phyloP scores from a whole-genome alignment of 2,329 filamentous ascomycete genomes.

The Elsinoe batatas region DNA sequence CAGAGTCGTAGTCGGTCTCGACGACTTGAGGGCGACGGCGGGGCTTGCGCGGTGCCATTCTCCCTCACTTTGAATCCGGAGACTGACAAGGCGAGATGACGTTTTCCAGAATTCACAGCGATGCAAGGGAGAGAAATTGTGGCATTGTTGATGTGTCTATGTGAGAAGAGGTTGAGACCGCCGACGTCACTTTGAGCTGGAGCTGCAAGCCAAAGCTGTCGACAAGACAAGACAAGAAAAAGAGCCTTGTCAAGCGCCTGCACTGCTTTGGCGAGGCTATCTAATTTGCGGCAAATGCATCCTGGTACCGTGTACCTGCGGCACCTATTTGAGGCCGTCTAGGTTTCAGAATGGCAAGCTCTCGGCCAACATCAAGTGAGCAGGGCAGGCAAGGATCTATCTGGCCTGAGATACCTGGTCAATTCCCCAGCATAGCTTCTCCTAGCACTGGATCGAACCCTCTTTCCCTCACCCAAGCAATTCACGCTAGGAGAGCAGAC shows the following conservation, averaged over 20 bases:
- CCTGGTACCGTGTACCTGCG: neutral
- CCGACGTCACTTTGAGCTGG: constrained; percentile 7
- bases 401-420: constrained; percentile 5
- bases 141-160: constrained; percentile 4
- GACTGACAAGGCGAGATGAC: neutral
- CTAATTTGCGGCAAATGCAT: neutral
- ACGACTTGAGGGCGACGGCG: constrained; percentile 9
- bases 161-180: neutral
- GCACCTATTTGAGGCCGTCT: neutral
- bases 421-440: neutral
- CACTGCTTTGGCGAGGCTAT: neutral
- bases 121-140: neutral
- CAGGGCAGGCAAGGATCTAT: neutral
- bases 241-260: constrained; percentile 4
- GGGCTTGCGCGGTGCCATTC: constrained; percentile 6
- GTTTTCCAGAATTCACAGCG: constrained; percentile 8
- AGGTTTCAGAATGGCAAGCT: constrained; percentile 12
- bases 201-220: neutral
- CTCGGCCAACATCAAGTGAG: constrained; percentile 11
- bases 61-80: no score
- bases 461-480: constrained; percentile 44
- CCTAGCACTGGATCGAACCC: constrained; percentile 25
- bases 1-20: constrained; percentile 41
- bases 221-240: neutral
- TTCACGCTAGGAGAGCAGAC: constrained; percentile 66